Evolutionary conservation across 805 yeast species (phyloP), one percentile per base, ranked within the genome.

Genomic region (Yarrowia sp.): DNA sequence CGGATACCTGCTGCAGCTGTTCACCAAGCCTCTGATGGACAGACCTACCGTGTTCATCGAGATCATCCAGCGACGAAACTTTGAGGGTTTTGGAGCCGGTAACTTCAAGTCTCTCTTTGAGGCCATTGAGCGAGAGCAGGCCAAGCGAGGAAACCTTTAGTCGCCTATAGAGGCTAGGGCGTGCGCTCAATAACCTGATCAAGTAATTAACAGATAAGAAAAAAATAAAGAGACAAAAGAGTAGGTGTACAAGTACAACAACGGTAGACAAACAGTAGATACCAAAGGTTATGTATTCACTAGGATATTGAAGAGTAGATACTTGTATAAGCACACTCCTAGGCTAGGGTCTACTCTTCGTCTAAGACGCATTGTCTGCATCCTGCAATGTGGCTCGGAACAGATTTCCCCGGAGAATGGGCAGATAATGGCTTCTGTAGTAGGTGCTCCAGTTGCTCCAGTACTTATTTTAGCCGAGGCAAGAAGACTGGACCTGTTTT

Each of bases 61-160:
- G 76, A 83, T 91, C 30, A 91, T 91, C 70, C 95, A 91, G 77
- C 83, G 97, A 69, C 81, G 83, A 72, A 88, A 90, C 73, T 93
- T 90, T 75, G 83, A 87, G 69, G 97, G 97, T 0, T 91, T 91
- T 77, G 97, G 97, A 0, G 92, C 92, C 61, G 97, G 97, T 1
- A 91, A 92, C 70, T 91, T 91, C 79, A 89, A 86, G 75, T 90
- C 95, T 0, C 79, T 92, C 44, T 91, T 90, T 74, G 93, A 91
- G 74, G 85, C 89, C 8, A 86, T 91, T 68, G 97, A 91, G 75
- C 82, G 82, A n/a, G 93, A 90, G 71, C 97, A 91, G 75, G 81
- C 76, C 68, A 73, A 77, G 63, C 83, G 97, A 64, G 96, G 96
- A 0, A 91, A 91, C 60, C 61, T 73, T 40, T 73, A 66, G 68